A percentile compares a stretch with the other conserved stretches of the same genome.
phyloP scores from a whole-genome alignment of 148 eudicot species.

The Nepenthes mirabilis region DNA sequence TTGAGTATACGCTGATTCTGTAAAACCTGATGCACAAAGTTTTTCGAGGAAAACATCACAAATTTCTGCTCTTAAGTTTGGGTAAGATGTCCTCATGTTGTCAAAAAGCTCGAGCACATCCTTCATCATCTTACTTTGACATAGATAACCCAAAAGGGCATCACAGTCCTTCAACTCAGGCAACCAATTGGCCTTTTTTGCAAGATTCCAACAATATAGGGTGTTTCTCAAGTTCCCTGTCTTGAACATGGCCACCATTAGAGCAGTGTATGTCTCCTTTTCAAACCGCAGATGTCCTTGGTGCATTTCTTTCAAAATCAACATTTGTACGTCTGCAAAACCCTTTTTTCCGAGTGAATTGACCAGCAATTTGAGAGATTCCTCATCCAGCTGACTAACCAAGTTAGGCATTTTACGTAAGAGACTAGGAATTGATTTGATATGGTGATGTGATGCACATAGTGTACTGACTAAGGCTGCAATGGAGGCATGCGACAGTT shows the following conservation, averaged over 20 bases:
- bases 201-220: constrained; percentile 21
- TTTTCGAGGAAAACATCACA: constrained; percentile 32
- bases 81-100: constrained; percentile 18
- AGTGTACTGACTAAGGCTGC: constrained; percentile 26
- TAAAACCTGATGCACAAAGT: constrained; percentile 38
- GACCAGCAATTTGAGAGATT: constrained; percentile 36
- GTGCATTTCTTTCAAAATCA: constrained; percentile 32
- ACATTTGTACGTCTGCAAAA: constrained; percentile 18
- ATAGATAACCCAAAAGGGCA: constrained; percentile 24
- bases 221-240: constrained; percentile 22
- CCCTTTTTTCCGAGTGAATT: constrained; percentile 37
- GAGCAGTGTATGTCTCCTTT: constrained; percentile 26
- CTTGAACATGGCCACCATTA: constrained; percentile 32
- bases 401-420: constrained; percentile 21
- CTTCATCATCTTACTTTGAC: constrained; percentile 23
- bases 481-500: constrained; percentile 29
- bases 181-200: constrained; percentile 30
- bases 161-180: constrained; percentile 25
- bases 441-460: constrained; percentile 16
- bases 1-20: constrained; percentile 25
- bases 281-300: constrained; percentile 20
- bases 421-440: constrained; percentile 24
- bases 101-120: constrained; percentile 49
- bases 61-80: constrained; percentile 16
- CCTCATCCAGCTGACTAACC: constrained; percentile 31